Percentiles rank a stretch among this genome's conserved stretches.
These are phyloP conservation scores for Dissophora ornata DNA, from an alignment of 192 early-diverging fungal species.

Conservation along the genomic window DNA sequence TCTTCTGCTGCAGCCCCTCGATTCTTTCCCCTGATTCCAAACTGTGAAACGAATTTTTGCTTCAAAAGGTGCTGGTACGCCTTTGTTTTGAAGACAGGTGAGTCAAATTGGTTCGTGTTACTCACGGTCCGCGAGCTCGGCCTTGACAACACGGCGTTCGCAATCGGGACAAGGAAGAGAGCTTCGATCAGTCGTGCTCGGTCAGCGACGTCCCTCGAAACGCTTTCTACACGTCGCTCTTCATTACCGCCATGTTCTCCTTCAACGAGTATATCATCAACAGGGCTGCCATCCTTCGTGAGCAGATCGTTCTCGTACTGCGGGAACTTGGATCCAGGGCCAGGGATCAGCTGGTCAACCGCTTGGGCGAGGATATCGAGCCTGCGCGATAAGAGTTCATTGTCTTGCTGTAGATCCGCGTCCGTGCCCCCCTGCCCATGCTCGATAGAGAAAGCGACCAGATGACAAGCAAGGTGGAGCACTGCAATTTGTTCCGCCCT, in stretches of 20 bases:
- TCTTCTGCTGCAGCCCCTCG: no score
- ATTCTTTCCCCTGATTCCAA: constrained; percentile 3
- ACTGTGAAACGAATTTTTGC: constrained; percentile 22
- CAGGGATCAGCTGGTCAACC: constrained; percentile 26
- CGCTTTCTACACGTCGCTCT: not conserved
- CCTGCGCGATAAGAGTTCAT: constrained; percentile 1
- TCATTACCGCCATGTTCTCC: no score
- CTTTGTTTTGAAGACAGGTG: constrained; percentile 30
- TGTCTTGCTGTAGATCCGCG: not conserved
- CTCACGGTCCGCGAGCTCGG: not conserved
- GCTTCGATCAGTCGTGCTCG: constrained; percentile 23
- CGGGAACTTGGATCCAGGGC: not conserved
- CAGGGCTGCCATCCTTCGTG: no score
- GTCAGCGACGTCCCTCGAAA: constrained; percentile 36
- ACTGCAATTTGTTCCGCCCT: constrained; percentile 24
- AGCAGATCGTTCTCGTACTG: no score
- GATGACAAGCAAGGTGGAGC: constrained; percentile 24
- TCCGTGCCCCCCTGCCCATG: not conserved
- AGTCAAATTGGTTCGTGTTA: constrained; percentile 8
- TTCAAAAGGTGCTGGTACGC: constrained; percentile 7
- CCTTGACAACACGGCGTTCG: no score
- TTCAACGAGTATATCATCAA: no score
- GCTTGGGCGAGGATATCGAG: constrained; percentile 30
- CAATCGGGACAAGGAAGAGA: constrained; percentile 23
- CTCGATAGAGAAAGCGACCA: constrained; percentile 37